Conservation (phyloP, 495 filamentous ascomycete species). For the Penicillium salamii region DNA sequence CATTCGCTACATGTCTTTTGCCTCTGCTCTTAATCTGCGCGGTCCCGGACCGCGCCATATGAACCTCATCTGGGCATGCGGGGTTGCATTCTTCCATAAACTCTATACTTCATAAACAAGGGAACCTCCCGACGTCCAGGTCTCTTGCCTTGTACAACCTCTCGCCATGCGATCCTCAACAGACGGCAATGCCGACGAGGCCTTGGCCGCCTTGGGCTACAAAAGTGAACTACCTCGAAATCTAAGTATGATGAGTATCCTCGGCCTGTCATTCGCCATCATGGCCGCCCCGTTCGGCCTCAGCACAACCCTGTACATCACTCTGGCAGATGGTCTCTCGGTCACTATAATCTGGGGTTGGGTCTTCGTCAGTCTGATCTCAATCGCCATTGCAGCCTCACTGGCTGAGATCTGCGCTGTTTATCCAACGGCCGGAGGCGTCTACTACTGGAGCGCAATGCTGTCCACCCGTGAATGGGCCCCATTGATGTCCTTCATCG, state of each 20-base stretch:
- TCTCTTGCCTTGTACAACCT: not conserved
- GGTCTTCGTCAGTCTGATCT: conserved; percentile 67
- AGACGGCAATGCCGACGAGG: conserved; percentile 48
- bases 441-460: conserved; percentile 77
- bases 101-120: not conserved
- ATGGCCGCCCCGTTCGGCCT: conserved; percentile 66
- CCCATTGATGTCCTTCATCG: conserved; percentile 64
- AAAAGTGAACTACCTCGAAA: conserved; percentile 59
- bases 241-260: conserved; percentile 63
- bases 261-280: conserved; percentile 58
- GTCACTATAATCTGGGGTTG: conserved; percentile 70
- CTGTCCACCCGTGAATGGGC: conserved; percentile 54
- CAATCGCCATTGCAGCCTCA: conserved; percentile 66
- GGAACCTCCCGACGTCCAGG: not conserved
- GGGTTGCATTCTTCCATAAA: conserved; percentile 13
- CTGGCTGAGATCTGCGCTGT: conserved; percentile 75
- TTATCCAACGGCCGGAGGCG: conserved; percentile 66
- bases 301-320: conserved; percentile 68
- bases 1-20: conserved; percentile 1
- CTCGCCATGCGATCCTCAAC: conserved; percentile 24
- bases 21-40: conserved; percentile 13
- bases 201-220: conserved; percentile 61
- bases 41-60: conserved; percentile 28
- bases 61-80: conserved; percentile 13
- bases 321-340: conserved; percentile 61